Conservation (phyloP, 73 alveolate species). For the Tetrahymena malaccensis region DNA sequence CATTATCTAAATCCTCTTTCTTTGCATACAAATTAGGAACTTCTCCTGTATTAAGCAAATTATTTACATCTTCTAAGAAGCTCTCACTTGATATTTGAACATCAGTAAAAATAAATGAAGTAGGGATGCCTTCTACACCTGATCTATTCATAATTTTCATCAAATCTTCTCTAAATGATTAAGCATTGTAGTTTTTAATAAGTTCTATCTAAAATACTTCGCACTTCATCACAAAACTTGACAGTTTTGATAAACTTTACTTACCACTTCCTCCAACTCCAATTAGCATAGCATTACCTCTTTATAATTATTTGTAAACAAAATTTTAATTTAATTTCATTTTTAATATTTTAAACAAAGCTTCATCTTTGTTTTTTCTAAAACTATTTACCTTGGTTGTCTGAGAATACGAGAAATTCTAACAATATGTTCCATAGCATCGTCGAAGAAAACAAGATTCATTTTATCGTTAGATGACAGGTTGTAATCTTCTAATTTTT, state of each 20-base stretch:
- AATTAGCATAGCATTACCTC: constrained; percentile 89
- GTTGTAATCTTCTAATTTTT: constrained; percentile 89
- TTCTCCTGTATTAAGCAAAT: constrained; percentile 95
- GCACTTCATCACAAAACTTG: constrained; percentile 73
- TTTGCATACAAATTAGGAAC: constrained; percentile 85
- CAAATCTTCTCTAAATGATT: constrained; percentile 83
- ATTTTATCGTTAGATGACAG: constrained; percentile 62
- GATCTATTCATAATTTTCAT: constrained; percentile 71
- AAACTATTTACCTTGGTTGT: constrained; percentile 70
- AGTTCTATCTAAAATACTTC: constrained; percentile 80
- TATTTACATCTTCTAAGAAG: constrained; percentile 88
- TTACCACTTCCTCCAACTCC: constrained; percentile 98
- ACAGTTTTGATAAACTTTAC: constrained; percentile 66
- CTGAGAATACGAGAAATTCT: constrained; percentile 87
- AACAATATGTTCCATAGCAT: constrained; percentile 85
- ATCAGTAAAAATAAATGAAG: constrained; percentile 78
- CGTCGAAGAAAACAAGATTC: constrained; percentile 91
- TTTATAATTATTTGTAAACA: not conserved
- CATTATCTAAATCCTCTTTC: constrained; percentile 90
- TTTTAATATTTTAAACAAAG: too few relatives aligned
- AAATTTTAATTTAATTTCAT: too few relatives aligned
- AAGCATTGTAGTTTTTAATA: constrained; percentile 73
- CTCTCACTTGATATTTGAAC: constrained; percentile 76
- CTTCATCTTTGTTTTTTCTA: too few relatives aligned
- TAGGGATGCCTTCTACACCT: constrained; percentile 81